Conservation (phyloP, 768 basidiomycete species). For the Leccinum rimulosum region DNA sequence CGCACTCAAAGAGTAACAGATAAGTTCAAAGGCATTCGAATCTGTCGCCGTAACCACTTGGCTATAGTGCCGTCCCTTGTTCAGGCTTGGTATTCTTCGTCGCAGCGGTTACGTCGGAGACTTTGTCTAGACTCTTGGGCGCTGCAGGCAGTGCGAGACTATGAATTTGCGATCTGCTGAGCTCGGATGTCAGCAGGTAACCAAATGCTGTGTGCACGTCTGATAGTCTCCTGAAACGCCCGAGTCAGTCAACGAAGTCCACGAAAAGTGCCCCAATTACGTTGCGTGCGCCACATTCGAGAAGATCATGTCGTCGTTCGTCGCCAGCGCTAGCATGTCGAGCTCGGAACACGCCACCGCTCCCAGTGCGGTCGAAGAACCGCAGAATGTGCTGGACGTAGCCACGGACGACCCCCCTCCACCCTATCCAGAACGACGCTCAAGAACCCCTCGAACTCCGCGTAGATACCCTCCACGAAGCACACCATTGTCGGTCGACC, state of each 20-base stretch:
- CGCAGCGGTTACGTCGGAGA: too few species aligned
- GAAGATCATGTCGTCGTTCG: not conserved
- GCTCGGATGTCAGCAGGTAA: not conserved
- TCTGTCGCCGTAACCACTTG: constrained; percentile 80
- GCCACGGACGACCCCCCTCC: constrained; percentile 58
- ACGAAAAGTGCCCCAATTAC: not conserved
- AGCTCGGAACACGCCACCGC: not conserved
- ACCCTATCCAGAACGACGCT: constrained; percentile 60
- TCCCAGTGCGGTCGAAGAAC: not conserved
- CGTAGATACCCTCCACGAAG: constrained; percentile 31
- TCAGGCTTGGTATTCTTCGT: not conserved
- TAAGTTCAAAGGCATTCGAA: constrained; percentile 42
- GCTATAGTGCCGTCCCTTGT: constrained; percentile 48
- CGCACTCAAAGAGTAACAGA: constrained; percentile 69
- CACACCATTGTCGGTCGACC: constrained; percentile 34
- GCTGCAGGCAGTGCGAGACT: not conserved
- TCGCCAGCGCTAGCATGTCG: constrained; percentile 9
- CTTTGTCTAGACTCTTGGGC: not conserved
- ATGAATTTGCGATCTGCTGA: not conserved
- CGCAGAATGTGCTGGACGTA: constrained; percentile 8
- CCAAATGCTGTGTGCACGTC: not conserved
- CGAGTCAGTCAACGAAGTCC: not conserved
- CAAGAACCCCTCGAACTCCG: constrained; percentile 31
- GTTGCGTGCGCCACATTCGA: constrained; percentile 5
- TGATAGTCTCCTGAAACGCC: not conserved